Evolutionary conservation across 495 filamentous ascomycete genomes (phyloP).

Genomic region (Rostrohypoxylon terebratum): DNA sequence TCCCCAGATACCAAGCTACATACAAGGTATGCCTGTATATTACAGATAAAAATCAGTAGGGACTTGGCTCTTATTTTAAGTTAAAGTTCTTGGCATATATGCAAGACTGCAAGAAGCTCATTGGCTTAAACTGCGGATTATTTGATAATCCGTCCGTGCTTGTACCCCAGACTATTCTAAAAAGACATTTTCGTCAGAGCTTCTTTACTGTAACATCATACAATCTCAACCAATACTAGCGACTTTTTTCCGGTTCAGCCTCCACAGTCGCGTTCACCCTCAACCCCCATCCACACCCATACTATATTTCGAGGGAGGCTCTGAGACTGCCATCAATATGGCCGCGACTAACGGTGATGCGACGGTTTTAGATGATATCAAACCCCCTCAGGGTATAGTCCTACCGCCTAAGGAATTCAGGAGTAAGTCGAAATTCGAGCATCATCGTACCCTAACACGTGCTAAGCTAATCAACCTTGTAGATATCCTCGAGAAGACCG

Average conservation of each 20-base stretch:
- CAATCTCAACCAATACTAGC: constrained; percentile 31
- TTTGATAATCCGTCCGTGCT: constrained; percentile 33
- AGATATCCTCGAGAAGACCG: constrained; percentile 94
- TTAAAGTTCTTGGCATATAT: constrained; percentile 1
- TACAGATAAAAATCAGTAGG: constrained; percentile 8
- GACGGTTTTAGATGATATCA: constrained; percentile 66
- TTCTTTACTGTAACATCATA: constrained; percentile 44
- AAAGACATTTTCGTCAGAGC: constrained; percentile 40
- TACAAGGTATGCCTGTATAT: not conserved
- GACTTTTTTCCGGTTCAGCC: constrained; percentile 18
- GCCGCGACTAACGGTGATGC: constrained; percentile 70
- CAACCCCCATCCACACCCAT: constrained; percentile 5
- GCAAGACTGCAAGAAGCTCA: constrained; percentile 4
- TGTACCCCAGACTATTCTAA: not conserved
- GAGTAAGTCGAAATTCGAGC: constrained; percentile 37
- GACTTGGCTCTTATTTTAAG: not conserved
- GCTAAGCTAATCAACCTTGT: constrained; percentile 73
- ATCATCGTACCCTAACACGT: not conserved
- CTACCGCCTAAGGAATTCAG: constrained; percentile 73
- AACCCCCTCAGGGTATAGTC: constrained; percentile 84
- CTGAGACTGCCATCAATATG: constrained; percentile 53
- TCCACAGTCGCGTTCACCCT: constrained; percentile 18
- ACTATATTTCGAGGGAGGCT: constrained; percentile 40
- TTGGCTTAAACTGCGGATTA: constrained; percentile 28
- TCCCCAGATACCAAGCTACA: constrained; percentile 1